Evolutionary conservation across 1,139 yeast species (phyloP), one percentile per base, ranked within the genome.

Genomic region (Sugiyamaella neomexicana): DNA sequence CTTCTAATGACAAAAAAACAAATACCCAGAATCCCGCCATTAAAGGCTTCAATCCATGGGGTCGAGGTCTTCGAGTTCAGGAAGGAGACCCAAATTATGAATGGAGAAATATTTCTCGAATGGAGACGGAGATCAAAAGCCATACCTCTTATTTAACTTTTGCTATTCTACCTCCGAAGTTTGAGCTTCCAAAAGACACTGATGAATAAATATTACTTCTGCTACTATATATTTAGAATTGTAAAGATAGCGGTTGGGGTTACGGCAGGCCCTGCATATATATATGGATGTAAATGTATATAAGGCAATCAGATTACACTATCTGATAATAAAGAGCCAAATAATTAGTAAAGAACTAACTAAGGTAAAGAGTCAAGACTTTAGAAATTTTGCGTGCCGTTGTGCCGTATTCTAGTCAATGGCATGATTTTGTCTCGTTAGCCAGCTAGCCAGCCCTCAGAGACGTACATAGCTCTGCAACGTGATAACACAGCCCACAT

Each of bases 81-180:
- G 97, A 91, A 72, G 99, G 99, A 50, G 97, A 93, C 65, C 81
- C 76, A 8, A 78, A 78, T 5, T 93, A 77, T 70, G 74, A 80
- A 36, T 95, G 99, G 99, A 75, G 78, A 58, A 79, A 89, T 60
- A 95, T 91, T 23, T 83, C 97, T 13, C 85, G 83, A 67, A 76
- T 86, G 2, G 99, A 93, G 68, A 66, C 83, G 2, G 98, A 93
- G 65, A 78, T 93, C 65, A 93, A 91, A 72, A 86, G 91, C 20
- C 99, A 95, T 63, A 95, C 99, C 0, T 89, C 97, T 0, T 95
- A 89, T 68, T 75, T 95, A 67, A 89, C 97, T 1, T 95, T 95
- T 79, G 99, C 99, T 36, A 58, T 65, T 17, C 66, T 71, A 9
- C 74, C 75, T 3, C 74, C 75, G 10, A 42, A 47, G 25, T 39